Conservation (phyloP, 164 flowering plant species). For the Aristolochia californica region DNA sequence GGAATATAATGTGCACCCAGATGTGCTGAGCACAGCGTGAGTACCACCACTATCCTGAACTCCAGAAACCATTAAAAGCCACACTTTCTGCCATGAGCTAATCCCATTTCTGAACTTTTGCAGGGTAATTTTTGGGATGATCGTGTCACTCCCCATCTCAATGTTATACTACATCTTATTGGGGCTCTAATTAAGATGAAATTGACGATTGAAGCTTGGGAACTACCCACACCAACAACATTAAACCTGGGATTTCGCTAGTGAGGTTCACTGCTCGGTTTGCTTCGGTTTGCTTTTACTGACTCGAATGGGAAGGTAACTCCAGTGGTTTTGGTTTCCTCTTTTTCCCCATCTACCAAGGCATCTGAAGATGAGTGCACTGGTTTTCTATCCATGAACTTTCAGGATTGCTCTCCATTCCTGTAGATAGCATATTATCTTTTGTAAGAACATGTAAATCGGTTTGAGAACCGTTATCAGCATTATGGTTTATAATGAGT, state of each 20-base stretch:
- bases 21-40: slow-evolving; percentile 35
- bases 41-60: slow-evolving; percentile 4
- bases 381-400: no score
- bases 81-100: background rate
- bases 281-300: no score
- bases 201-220: background rate
- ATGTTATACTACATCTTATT: slow-evolving; percentile 14
- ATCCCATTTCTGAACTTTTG: background rate
- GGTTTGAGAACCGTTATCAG: background rate
- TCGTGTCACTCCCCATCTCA: slow-evolving; percentile 16
- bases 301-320: no score
- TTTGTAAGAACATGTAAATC: no score
- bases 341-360: no score
- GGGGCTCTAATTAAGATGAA: slow-evolving; percentile 7
- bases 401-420: no score
- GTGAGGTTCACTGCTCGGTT: no score
- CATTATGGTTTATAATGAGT: background rate
- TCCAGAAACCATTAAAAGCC: background rate
- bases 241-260: no score
- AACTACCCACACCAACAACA: no score
- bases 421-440: no score
- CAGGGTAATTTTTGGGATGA: slow-evolving; percentile 23
- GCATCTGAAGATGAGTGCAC: no score
- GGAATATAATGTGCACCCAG: slow-evolving; percentile 35
- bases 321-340: no score